Evolutionary conservation across 257 asterid species (phyloP).

Genomic region (Salvia hispanica): DNA sequence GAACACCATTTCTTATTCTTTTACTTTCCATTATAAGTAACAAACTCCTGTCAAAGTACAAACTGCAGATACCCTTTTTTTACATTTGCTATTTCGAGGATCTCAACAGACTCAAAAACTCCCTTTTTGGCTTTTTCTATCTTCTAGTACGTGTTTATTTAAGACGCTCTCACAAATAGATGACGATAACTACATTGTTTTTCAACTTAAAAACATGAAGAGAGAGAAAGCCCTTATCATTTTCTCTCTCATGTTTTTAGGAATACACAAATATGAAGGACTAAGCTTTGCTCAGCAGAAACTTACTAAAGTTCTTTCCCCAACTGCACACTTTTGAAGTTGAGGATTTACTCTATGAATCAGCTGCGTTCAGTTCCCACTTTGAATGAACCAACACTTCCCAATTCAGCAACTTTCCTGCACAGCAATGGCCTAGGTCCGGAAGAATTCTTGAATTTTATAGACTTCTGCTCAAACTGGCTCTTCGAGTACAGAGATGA

Average conservation of each 20-base stretch:
- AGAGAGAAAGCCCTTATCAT: constrained; percentile 28
- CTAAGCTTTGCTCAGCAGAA: constrained; percentile 29
- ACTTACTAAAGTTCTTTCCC: constrained; percentile 30
- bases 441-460: constrained; percentile 27
- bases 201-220: constrained; percentile 35
- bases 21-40: neutral
- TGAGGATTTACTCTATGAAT: constrained; percentile 36
- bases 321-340: constrained; percentile 50
- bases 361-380: constrained; percentile 79
- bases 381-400: constrained; percentile 93
- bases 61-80: constrained; percentile 28
- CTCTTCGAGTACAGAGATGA: constrained; percentile 47
- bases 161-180: constrained; percentile 37
- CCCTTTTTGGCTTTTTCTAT: neutral
- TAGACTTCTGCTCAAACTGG: constrained; percentile 34
- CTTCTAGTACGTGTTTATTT: constrained; percentile 20
- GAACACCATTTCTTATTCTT: too few relatives aligned
- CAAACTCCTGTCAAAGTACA: constrained; percentile 7
- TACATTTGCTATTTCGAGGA: constrained; percentile 34
- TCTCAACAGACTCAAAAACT: constrained; percentile 29
- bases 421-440: constrained; percentile 29
- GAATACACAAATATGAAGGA: constrained; percentile 30
- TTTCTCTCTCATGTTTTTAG: constrained; percentile 36
- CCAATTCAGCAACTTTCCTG: constrained; percentile 46
- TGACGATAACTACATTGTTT: constrained; percentile 34